A percentile compares a stretch with the other conserved stretches of the same genome.
Evolutionary conservation across 257 asterid species (phyloP).

Genomic region (Linaria vulgaris): DNA sequence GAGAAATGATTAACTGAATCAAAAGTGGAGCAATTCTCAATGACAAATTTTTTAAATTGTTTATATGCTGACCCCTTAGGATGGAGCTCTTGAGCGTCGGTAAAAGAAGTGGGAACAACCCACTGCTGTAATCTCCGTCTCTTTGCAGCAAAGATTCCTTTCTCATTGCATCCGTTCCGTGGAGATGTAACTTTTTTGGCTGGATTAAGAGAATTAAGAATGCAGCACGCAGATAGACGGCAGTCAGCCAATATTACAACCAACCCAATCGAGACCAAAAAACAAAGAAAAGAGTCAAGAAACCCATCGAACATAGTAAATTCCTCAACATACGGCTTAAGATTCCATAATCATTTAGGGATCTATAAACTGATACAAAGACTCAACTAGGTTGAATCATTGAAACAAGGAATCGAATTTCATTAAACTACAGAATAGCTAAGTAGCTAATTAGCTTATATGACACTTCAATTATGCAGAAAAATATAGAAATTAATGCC

Average conservation of each 20-base stretch:
- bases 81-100: constrained; percentile 40
- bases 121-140: constrained; percentile 54
- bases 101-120: constrained; percentile 42
- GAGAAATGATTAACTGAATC: constrained; percentile 35
- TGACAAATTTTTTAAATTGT: too few species aligned
- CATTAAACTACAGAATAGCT: constrained; percentile 17
- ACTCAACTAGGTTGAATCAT: constrained; percentile 12
- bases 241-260: constrained; percentile 4
- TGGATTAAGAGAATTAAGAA: constrained; percentile 19
- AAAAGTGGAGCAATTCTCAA: not conserved
- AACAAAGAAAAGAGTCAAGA: constrained; percentile 4
- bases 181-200: constrained; percentile 28
- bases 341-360: not conserved
- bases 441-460: constrained; percentile 14
- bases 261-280: not conserved
- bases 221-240: constrained; percentile 10
- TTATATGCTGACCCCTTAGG: constrained; percentile 52
- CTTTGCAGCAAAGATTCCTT: constrained; percentile 55
- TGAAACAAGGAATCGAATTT: constrained; percentile 18
- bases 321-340: too few species aligned
- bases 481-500: too few species aligned
- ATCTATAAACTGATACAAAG: constrained; percentile 7
- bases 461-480: constrained; percentile 20
- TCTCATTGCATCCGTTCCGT: constrained; percentile 52
- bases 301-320: too few species aligned